These are phyloP conservation scores for Larix sibirica DNA, from an alignment of 83 land plant species.

Conservation along the genomic window DNA sequence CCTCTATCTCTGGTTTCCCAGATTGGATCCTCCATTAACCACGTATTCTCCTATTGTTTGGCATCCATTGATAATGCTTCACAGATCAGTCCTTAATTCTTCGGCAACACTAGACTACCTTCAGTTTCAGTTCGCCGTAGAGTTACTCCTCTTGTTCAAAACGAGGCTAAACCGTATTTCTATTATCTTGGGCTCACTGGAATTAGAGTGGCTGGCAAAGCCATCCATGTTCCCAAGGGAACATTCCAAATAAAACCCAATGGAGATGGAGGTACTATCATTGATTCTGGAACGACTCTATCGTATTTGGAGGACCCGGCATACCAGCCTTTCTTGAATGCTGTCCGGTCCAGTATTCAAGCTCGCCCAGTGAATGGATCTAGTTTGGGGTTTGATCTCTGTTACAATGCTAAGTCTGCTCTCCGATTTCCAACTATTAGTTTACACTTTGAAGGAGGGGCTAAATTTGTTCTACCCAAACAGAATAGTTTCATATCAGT, in stretches of 20 bases:
- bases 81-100: too few species aligned
- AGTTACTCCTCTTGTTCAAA: too few species aligned
- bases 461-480: background rate
- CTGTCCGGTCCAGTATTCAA: conserved; percentile 42
- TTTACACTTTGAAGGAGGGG: background rate
- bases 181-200: too few species aligned
- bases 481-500: background rate
- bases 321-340: conserved; percentile 43
- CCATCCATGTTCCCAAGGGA: too few species aligned
- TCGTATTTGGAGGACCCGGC: conserved; percentile 70
- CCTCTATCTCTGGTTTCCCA: too few species aligned
- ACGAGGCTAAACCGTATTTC: too few species aligned
- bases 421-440: background rate
- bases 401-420: background rate
- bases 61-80: too few species aligned
- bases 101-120: too few species aligned
- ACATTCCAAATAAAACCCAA: background rate
- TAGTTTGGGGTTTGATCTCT: conserved; percentile 21
- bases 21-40: too few species aligned
- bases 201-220: too few species aligned
- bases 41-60: too few species aligned
- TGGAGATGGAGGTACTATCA: conserved; percentile 73
- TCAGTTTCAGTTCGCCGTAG: too few species aligned
- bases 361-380: conserved; percentile 19
- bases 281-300: conserved; percentile 89